Conservation (phyloP, 2,329 filamentous ascomycete genomes). For the Verticillium zaregamsianum region DNA sequence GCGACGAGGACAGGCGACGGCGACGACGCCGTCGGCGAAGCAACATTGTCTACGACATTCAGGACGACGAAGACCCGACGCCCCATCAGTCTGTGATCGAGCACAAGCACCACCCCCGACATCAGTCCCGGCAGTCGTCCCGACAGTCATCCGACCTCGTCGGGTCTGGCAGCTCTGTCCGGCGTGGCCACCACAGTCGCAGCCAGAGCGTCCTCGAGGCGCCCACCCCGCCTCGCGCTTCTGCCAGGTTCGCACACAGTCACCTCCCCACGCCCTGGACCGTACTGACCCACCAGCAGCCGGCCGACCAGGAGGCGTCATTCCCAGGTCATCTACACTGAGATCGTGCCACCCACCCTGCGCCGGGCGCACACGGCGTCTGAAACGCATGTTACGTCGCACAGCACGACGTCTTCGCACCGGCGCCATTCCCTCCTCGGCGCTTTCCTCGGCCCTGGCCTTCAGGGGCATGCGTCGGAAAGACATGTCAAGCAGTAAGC, state of each 20-base stretch:
- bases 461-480: slow-evolving; percentile 15
- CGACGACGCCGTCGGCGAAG: slow-evolving; percentile 1
- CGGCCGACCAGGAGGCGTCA: slow-evolving; percentile 5
- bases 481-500: slow-evolving; percentile 23
- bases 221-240: slow-evolving; percentile 5
- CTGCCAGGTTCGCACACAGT: slow-evolving; percentile 3
- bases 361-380: slow-evolving; percentile 10
- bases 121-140: slow-evolving; percentile 9
- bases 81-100: neutral
- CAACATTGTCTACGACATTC: neutral
- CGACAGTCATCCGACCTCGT: slow-evolving; percentile 9
- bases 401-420: slow-evolving; percentile 11
- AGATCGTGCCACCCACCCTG: slow-evolving; percentile 1
- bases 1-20: slow-evolving; percentile 10
- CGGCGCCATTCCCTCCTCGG: slow-evolving; percentile 7
- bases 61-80: neutral
- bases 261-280: neutral
- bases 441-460: slow-evolving; percentile 3
- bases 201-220: slow-evolving; percentile 5
- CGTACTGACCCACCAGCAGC: slow-evolving; percentile 1
- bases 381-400: slow-evolving; percentile 12
- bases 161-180: slow-evolving; percentile 6
- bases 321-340: slow-evolving; percentile 7
- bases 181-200: slow-evolving; percentile 6
- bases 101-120: slow-evolving; percentile 4